Base-by-base conservation (phyloP, 345 rosid species). In the Combretum micranthum region DNA sequence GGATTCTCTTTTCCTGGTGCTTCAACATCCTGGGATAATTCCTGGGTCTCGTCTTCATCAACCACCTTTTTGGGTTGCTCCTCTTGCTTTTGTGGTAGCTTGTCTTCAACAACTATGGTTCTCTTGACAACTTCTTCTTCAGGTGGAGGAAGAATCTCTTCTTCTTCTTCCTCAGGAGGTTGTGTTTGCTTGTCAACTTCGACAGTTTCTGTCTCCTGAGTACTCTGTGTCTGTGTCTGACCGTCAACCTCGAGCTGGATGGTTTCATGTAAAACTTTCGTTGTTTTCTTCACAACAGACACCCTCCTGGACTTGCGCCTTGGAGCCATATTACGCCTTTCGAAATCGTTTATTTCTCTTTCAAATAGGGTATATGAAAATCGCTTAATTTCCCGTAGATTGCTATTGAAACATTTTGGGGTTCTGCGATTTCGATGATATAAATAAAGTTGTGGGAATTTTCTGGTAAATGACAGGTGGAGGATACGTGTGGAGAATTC, bases 301-400 rank as follows among this genome's bases (percentile, higher is more conserved):
- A 64, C 47, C 45, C 52, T 68, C 62, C 55, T 63, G 12, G 64
- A 49, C 50, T 52, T 22, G 9, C 79, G 63, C 67, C 62, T 73
- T 50, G 80, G 85, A 50, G 85, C 78, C 88, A 80, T 83, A n/a
- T 47, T 16, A 47, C 10, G 42, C 39, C 11, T 17, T 3, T 19
- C 2, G 3, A 12, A 2, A 14, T 43, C 22, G 13, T 19, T 42
- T n/a, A n/a, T 22, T 15, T 49, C 25, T 19, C 45, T 18, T 13
- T 23, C 32, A 18, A 16, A n/a, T 1, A 14, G 22, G n/a, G 21
- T 43, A 2, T 8, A 16, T 0, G 26, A 56, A 21, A 13, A 49
- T 42, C 48, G 4, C 17, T 13, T 3, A 0, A 4, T 3, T 12
- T 13, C 17, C 12, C n/a, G 49, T 1, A 5, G 4, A 46, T 32